Evolutionary conservation across 805 yeast species (phyloP).

Genomic region (Myxozyma melibiosi): DNA sequence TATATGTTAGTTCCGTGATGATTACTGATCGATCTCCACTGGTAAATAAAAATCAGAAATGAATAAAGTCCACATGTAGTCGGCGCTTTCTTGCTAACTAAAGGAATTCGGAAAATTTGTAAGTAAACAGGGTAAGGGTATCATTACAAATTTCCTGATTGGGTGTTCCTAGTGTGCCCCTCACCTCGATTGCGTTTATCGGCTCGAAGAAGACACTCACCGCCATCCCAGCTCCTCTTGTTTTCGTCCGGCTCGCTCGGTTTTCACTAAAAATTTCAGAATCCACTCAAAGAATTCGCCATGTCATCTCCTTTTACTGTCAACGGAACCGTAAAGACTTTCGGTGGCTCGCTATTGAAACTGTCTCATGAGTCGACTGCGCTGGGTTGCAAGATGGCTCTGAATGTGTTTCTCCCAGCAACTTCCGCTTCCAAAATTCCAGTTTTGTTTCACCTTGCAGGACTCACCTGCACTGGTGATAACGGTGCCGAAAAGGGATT

Average conservation of each 20-base stretch:
- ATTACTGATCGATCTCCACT: too few species aligned
- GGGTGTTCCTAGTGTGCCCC: too few species aligned
- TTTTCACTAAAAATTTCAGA: too few species aligned
- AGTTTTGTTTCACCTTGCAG: slow-evolving; percentile 77
- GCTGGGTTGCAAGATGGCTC: slow-evolving; percentile 74
- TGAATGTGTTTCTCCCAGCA: slow-evolving; percentile 78
- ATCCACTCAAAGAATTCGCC: background rate
- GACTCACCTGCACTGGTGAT: slow-evolving; percentile 90
- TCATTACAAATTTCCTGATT: too few species aligned
- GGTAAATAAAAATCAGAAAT: too few species aligned
- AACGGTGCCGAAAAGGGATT: slow-evolving; percentile 94
- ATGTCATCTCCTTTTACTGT: slow-evolving; percentile 48
- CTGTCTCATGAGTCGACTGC: slow-evolving; percentile 68
- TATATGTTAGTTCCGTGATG: too few species aligned
- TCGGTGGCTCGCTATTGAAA: slow-evolving; percentile 77
- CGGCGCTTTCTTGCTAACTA: too few species aligned
- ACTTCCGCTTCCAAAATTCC: slow-evolving; percentile 53
- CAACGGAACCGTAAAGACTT: slow-evolving; percentile 58
- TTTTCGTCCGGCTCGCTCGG: background rate
- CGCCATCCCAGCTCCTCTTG: background rate
- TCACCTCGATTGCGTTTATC: too few species aligned
- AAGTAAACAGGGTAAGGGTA: too few species aligned
- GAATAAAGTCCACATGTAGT: too few species aligned
- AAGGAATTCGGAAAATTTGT: too few species aligned
- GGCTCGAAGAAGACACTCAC: background rate